These are phyloP conservation scores for Verbascum thapsus DNA, from an alignment of 257 asterid genomes.

Conservation along the genomic window DNA sequence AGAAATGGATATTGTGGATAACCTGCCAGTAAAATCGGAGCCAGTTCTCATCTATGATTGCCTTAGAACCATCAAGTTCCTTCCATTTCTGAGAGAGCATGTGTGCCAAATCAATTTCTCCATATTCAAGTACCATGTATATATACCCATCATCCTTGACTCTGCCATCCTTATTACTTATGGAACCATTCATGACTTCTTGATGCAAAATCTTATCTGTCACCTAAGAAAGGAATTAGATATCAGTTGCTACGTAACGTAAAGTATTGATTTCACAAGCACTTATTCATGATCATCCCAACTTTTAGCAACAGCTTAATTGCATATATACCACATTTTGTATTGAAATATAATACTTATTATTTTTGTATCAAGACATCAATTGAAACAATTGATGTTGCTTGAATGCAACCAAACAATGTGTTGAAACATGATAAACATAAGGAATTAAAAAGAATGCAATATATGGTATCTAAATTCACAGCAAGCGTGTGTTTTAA, in stretches of 20 bases:
- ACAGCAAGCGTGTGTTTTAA: constrained; percentile 24
- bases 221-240: constrained; percentile 55
- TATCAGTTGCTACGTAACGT: constrained; percentile 29
- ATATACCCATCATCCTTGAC: constrained; percentile 87
- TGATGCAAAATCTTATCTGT: constrained; percentile 83
- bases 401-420: background rate
- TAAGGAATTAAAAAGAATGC: background rate
- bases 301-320: constrained; percentile 2
- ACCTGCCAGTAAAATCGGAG: constrained; percentile 99
- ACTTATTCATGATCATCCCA: background rate
- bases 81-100: constrained; percentile 96
- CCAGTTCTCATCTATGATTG: constrained; percentile 92
- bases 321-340: background rate
- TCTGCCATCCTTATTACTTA: constrained; percentile 74
- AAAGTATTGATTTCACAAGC: background rate
- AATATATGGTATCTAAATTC: constrained; percentile 13
- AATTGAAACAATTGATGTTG: background rate
- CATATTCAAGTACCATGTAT: constrained; percentile 96
- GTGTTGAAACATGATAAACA: background rate
- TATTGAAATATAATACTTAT: too few relatives aligned
- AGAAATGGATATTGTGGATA: constrained; percentile 25
- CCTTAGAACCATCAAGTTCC: constrained; percentile 62
- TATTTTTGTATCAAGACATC: constrained; percentile 1
- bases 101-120: constrained; percentile 98
- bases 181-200: constrained; percentile 82